phyloP scores from a whole-genome alignment of 495 filamentous ascomycete genomes.

The Usnea hakonensis region DNA sequence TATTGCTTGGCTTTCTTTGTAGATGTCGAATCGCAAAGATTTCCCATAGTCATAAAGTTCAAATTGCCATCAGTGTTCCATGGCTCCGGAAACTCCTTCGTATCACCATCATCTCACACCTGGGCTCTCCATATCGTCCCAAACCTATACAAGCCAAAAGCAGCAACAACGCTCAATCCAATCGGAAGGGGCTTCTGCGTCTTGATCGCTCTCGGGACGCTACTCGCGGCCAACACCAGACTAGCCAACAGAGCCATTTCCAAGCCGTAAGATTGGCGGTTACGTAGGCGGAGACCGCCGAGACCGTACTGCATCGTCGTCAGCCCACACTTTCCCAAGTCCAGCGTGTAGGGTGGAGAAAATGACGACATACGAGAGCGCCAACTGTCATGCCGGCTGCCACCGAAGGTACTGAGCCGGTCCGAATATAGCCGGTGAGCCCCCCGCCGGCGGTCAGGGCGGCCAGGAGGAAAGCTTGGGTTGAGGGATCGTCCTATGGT shows the following conservation, averaged over 20 bases:
- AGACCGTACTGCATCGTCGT: conserved; percentile 60
- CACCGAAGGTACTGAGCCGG: conserved; percentile 78
- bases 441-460: conserved; percentile 80
- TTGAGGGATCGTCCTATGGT: conserved; percentile 28
- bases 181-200: conserved; percentile 69
- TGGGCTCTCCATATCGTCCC: conserved; percentile 41
- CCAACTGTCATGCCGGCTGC: conserved; percentile 78
- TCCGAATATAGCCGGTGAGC: conserved; percentile 72
- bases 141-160: conserved; percentile 61
- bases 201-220: conserved; percentile 76
- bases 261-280: conserved; percentile 58
- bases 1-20: background rate
- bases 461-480: conserved; percentile 62
- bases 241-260: conserved; percentile 75
- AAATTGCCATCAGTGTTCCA: background rate
- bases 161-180: conserved; percentile 57
- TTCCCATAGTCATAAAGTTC: background rate
- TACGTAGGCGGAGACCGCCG: conserved; percentile 62
- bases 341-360: background rate
- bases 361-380: conserved; percentile 38
- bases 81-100: background rate
- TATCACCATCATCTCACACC: conserved; percentile 8
- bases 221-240: conserved; percentile 68
- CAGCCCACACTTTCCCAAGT: no score
- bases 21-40: background rate